Evolutionary conservation across 345 rosid species (phyloP).

Genomic region (Boechera retrofracta): DNA sequence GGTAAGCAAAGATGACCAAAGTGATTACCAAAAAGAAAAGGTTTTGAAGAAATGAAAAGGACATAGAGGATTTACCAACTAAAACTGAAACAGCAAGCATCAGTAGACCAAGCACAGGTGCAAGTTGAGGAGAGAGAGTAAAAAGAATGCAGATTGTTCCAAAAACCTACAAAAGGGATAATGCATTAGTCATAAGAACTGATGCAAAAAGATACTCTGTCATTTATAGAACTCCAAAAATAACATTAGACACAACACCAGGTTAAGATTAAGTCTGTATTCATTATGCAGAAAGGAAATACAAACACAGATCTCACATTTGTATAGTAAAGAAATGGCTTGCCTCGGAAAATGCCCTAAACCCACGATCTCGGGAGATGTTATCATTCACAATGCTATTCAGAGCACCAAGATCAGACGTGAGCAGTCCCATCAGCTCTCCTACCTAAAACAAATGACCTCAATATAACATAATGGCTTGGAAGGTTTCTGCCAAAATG

Average conservation of each 20-base stretch:
- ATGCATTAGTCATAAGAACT: slow-evolving; percentile 28
- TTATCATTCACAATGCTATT: slow-evolving; percentile 85
- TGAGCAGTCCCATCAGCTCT: slow-evolving; percentile 80
- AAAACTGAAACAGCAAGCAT: slow-evolving; percentile 77
- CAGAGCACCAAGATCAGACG: slow-evolving; percentile 89
- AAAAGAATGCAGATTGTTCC: slow-evolving; percentile 87
- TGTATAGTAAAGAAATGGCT: slow-evolving; percentile 65
- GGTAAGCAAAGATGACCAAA: slow-evolving; percentile 44
- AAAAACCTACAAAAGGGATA: slow-evolving; percentile 57
- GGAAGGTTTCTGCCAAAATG: background rate
- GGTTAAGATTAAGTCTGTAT: slow-evolving; percentile 7
- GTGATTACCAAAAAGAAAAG: background rate
- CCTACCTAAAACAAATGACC: slow-evolving; percentile 63
- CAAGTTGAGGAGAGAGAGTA: slow-evolving; percentile 81
- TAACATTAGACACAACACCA: slow-evolving; percentile 27
- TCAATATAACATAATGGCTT: background rate
- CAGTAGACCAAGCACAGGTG: slow-evolving; percentile 82
- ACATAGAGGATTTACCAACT: slow-evolving; percentile 61
- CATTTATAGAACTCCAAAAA: slow-evolving; percentile 8
- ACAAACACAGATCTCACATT: slow-evolving; percentile 60
- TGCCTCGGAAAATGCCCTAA: slow-evolving; percentile 99
- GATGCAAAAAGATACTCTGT: slow-evolving; percentile 7
- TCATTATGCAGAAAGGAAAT: slow-evolving; percentile 20
- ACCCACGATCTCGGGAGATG: slow-evolving; percentile 94
- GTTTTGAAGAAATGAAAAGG: slow-evolving; percentile 7